Base-by-base conservation (phyloP, 306 rosid genomes). In the Glycine soja region DNA sequence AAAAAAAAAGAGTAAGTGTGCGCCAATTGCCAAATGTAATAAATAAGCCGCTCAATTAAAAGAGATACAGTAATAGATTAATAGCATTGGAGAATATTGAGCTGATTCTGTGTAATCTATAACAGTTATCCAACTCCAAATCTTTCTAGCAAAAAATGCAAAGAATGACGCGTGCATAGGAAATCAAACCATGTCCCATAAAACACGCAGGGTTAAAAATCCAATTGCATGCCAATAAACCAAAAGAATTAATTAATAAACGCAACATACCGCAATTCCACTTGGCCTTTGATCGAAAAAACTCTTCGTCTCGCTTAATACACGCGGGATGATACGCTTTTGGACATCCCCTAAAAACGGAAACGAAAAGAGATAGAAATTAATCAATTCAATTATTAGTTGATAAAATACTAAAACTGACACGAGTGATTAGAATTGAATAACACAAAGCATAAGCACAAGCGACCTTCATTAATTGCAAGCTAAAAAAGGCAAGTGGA, bases 291-390 rank as follows among this genome's bases (percentile, higher is more conserved):
- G 98, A 93, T 68, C 85, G 90, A 79, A 96, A 96, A 83, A 96
- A 96, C 5, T 93, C 72, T 48, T 96, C 99, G 46, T 96, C 99
- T 57, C 99, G 86, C 88, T 96, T 96, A 79, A 96, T 83, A 87
- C 99, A 96, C 3, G 97, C 67, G 0, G 98, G 97, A 79, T 96
- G 99, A 82, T 96, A 96, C 1, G 99, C 99, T 89, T 96, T 96
- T 10, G 98, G 99, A 65, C 99, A 96, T 42, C 93, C 97, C 93
- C 99, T 96, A 76, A 56, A 76, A 70, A 78, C 0, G 5, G 38
- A 61, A 43, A 51, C 6, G 7, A 24, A 70, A 4, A 62, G 9
- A 67, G 1, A 18, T 2, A 16, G 1, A 72, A 30, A 32, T 81
- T 15, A 79, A 64, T 59, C 3, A 59, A 59, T 3, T 24, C 1